Conservation (phyloP, 2,329 filamentous ascomycete genomes). For the Ophiostoma populinum region DNA sequence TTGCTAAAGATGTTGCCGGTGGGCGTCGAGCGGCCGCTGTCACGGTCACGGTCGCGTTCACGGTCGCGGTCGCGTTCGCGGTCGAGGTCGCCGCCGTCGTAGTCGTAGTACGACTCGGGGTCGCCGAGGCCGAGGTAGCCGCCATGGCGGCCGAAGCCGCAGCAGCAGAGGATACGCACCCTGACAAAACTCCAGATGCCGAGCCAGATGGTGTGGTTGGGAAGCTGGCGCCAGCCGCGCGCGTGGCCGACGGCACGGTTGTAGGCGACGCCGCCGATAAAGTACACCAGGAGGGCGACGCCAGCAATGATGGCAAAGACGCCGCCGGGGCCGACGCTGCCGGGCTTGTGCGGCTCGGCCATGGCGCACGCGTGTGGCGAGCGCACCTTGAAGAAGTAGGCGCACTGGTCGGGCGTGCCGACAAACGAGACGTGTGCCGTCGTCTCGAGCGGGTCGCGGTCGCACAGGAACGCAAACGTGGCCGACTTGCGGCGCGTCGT, state of each 20-base stretch:
- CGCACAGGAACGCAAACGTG: conserved; percentile 85
- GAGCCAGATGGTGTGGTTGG: conserved; percentile 87
- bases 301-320: conserved; percentile 76
- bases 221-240: conserved; percentile 84
- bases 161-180: conserved; percentile 32
- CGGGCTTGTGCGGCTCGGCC: conserved; percentile 51
- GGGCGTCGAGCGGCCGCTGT: no score
- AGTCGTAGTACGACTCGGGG: background rate
- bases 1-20: background rate
- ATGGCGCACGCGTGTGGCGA: conserved; percentile 63
- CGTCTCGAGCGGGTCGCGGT: conserved; percentile 55
- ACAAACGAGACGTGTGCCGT: conserved; percentile 67
- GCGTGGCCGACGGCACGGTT: conserved; percentile 89
- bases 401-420: conserved; percentile 76
- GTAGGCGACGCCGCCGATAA: conserved; percentile 87
- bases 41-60: no score
- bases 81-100: conserved; percentile 1
- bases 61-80: no score
- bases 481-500: conserved; percentile 50
- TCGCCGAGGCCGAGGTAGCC: conserved; percentile 1
- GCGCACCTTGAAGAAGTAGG: conserved; percentile 89
- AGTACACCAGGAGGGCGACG: conserved; percentile 67
- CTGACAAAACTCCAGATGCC: conserved; percentile 70
- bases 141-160: background rate
- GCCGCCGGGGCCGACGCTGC: conserved; percentile 53